Evolutionary conservation across 192 early-diverging fungal species (phyloP), one percentile per base, ranked within the genome.

Genomic region (Entomortierella chlamydospora): DNA sequence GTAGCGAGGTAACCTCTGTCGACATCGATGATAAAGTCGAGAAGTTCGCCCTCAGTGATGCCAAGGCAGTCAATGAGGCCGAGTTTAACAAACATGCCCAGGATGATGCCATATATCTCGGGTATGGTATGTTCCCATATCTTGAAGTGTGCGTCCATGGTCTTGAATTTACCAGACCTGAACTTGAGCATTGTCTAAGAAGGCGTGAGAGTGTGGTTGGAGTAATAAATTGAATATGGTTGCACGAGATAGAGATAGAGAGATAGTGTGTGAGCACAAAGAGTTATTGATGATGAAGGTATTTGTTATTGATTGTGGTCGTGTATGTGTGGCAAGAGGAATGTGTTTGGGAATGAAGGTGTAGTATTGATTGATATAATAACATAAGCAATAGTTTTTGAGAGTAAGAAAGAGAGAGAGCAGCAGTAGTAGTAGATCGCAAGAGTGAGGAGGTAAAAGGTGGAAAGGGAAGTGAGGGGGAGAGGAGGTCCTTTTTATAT

Each of bases 11-110:
- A 98, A 31, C 93, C 93, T 49, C 85, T 62, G 64, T 93, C 91
- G 34, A 98, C 89, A 61, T 96, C 95, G 34, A 94, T 86, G 41
- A 93, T 84, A 69, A 98, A 96, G 57, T 95, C 92, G 22, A 98
- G 87, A 54, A 98, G 81, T 60, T 90, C 87, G 41, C 88, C 86
- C 22, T 84, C 82, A 10, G 89, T 76, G 31, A 90, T 87, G 65
- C 87, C 82, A 26, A 91, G 76, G 20, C 88, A 85, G 28, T 85
- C 77, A 47, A 91, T 79, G 5, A 98, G 74, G 43, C 89, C 90
- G 22, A 91, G 64, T 12, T 85, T 83, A 51, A 86, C 84, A 70
- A 96, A 92, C 81, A 95, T 91, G 41, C 91, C 92, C 70, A 97
- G 85, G 39, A 96, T 72, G 52, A 93, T 89, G 3, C 95, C 96